A percentile compares a stretch with the other conserved stretches of the same genome.
phyloP scores from a whole-genome alignment of 2,329 filamentous ascomycete genomes.

The Fusarium siculi region DNA sequence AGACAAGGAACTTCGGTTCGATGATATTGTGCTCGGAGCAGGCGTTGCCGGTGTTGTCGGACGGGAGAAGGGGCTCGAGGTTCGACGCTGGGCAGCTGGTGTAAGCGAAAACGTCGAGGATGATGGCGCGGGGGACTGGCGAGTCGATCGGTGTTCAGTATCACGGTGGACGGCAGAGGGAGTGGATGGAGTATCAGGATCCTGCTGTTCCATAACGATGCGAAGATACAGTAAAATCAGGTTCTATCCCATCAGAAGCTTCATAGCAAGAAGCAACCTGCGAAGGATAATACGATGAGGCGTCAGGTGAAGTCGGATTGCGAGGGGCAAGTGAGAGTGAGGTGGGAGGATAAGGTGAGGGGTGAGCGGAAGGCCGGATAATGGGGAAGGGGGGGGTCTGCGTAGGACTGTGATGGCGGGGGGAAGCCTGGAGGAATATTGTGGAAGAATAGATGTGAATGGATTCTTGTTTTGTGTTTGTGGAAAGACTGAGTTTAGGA shows the following conservation, averaged over 20 bases:
- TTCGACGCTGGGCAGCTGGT: conserved; percentile 34
- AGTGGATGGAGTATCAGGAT: conserved; percentile 42
- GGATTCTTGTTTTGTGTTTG: conserved; percentile 11
- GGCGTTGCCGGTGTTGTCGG: conserved; percentile 32
- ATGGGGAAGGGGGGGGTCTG: conserved; percentile 41
- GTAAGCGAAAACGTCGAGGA: conserved; percentile 37
- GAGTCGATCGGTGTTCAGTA: conserved; percentile 46
- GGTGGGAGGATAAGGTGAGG: conserved; percentile 36
- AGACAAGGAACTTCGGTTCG: conserved; percentile 44
- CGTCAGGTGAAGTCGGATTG: conserved; percentile 38
- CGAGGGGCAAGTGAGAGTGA: conserved; percentile 39
- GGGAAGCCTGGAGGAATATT: conserved; percentile 15
- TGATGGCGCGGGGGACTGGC: conserved; percentile 32
- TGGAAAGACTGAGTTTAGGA: conserved; percentile 5
- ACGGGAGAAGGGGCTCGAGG: conserved; percentile 22
- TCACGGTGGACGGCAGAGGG: conserved; percentile 44
- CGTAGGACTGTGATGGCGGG: conserved; percentile 33
- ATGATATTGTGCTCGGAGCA: not conserved
- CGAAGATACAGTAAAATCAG: conserved; percentile 46
- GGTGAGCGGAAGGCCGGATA: conserved; percentile 43
- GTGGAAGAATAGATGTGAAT: conserved; percentile 8
- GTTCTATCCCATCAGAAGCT: conserved; percentile 44
- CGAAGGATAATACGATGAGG: conserved; percentile 32
- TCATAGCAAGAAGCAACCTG: conserved; percentile 37
- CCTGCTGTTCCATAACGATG: conserved; percentile 65